These are phyloP conservation scores for Ensete glaucum DNA, from an alignment of 176 grass and related monocot genomes.

Conservation along the genomic window DNA sequence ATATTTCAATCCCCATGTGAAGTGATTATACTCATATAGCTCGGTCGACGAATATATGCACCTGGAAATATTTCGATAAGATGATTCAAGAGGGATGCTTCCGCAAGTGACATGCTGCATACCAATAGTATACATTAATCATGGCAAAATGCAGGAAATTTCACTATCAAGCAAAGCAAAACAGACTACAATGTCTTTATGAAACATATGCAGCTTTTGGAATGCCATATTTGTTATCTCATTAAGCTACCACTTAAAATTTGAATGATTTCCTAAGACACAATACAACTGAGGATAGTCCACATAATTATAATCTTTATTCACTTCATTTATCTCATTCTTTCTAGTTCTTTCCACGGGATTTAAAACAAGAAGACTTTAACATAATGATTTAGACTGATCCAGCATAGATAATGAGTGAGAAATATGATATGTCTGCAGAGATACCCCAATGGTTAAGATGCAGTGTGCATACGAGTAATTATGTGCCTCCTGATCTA, in stretches of 20 bases:
- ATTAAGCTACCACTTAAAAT: neutral
- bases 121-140: neutral
- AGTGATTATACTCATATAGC: constrained; percentile 40
- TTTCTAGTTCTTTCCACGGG: neutral
- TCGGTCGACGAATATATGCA: constrained; percentile 66
- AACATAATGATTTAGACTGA: neutral
- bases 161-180: neutral
- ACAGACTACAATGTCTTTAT: neutral
- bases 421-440: neutral
- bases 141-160: neutral
- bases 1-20: constrained; percentile 43
- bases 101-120: constrained; percentile 95
- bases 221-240: neutral
- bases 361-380: neutral
- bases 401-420: neutral
- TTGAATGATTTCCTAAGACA: no score
- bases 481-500: neutral
- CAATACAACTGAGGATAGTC: neutral
- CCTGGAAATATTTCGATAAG: constrained; percentile 48
- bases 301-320: neutral
- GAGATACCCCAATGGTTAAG: no score
- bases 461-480: no score
- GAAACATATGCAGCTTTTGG: neutral
- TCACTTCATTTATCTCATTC: neutral
- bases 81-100: constrained; percentile 31